Base-by-base conservation (phyloP, 768 basidiomycete genomes). In the Boletus rufocinnamomeus region DNA sequence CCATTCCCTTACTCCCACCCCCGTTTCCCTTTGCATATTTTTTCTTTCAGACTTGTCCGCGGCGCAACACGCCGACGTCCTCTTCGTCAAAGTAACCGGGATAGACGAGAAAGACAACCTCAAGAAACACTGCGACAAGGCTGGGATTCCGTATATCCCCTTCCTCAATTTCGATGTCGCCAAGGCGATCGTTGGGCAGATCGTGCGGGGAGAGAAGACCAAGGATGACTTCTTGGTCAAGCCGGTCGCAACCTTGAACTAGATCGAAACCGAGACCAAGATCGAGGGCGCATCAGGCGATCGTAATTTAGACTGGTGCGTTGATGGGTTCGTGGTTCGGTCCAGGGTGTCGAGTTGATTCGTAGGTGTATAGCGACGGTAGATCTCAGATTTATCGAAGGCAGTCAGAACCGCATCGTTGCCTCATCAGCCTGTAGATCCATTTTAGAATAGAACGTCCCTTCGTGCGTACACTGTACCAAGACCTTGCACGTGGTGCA, bases 41-140 rank as follows among this genome's bases (percentile, higher is more conserved):
- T 9, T 13, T 34, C 6, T 34, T 13, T 48, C 70, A 92, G 95
- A 97, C 72, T 83, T 97, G 74, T 95, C 92, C 10, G 96, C 97
- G 4, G 97, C 97, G 0, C 80, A 79, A 57, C 91, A 95, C 66
- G 94, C 97, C 19, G 95, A 98, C 72, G 76, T 95, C 21, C 82
- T 99, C n/a, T 98, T 98, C 69, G 94, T 95, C 61, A 98, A 98
- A 74, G 79, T 81, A 61, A 92, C 91, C 63, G 67, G 73, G 2
- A 83, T 84, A 57, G 87, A 86, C 35, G 91, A 91, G 63, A 66
- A 55, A 3, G 97, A 95, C 67, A 95, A 98, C 69, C 79, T 99
- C 13, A 85, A 87, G 56, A 79, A 80, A 16, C 96, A 93, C 74
- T 98, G 95, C 78, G 81, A 76, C 51, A 79, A 84, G 58, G 85